Conservation (phyloP, 305 asterid genomes). For the Coffea humblotiana region DNA sequence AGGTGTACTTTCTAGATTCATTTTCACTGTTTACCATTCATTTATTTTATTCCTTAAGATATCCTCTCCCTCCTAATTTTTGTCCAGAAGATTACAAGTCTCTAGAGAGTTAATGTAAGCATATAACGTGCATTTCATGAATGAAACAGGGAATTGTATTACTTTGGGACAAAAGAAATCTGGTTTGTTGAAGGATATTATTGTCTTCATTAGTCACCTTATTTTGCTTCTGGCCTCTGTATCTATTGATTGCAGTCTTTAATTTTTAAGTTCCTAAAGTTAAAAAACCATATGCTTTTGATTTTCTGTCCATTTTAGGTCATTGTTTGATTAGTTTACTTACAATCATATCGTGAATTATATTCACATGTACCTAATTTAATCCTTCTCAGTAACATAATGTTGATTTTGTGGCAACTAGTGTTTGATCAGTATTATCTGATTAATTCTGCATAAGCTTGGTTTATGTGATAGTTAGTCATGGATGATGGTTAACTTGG, state of each 20-base stretch:
- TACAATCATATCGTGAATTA: not conserved
- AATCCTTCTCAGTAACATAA: not conserved
- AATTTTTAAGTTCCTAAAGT: not conserved
- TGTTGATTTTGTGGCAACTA: not conserved
- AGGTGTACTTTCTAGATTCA: conserved; percentile 41
- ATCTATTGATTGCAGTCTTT: not conserved
- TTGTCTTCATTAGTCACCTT: not conserved
- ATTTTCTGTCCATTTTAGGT: not conserved
- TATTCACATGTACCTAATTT: not conserved
- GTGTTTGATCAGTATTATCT: no score
- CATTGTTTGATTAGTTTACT: not conserved
- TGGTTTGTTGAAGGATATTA: no score
- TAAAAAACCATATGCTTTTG: not conserved
- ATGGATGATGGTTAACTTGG: not conserved
- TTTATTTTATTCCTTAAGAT: no score
- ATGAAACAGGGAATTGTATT: not conserved
- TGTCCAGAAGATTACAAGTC: not conserved
- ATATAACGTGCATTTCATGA: not conserved
- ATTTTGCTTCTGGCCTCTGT: not conserved
- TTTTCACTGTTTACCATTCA: not conserved
- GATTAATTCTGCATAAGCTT: no score
- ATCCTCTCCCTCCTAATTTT: not conserved
- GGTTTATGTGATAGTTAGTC: not conserved
- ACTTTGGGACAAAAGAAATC: not conserved
- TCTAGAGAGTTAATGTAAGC: not conserved